phyloP scores from a whole-genome alignment of 768 basidiomycete species.

The Neoboletus brunneissimus region DNA sequence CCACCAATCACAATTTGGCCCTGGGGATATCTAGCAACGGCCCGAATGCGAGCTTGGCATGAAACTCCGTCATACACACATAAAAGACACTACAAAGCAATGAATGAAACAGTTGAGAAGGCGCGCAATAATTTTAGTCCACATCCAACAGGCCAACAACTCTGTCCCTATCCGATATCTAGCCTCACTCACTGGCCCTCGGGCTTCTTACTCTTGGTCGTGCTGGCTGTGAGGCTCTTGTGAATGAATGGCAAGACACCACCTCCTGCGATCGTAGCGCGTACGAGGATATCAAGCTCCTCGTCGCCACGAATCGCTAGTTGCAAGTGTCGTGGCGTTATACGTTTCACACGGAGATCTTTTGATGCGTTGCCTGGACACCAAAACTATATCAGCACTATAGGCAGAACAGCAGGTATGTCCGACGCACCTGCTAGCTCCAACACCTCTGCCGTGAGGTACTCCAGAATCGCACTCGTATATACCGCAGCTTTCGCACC shows the following conservation, averaged over 20 bases:
- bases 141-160: not conserved
- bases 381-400: not conserved
- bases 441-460: constrained; percentile 93
- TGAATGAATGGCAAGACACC: constrained; percentile 88
- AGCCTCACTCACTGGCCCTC: constrained; percentile 25
- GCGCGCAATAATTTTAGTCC: constrained; percentile 21
- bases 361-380: constrained; percentile 88
- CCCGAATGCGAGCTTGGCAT: not conserved
- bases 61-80: constrained; percentile 8
- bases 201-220: constrained; percentile 48
- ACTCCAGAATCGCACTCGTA: constrained; percentile 94
- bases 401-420: not conserved
- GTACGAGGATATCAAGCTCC: constrained; percentile 92
- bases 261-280: constrained; percentile 90
- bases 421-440: constrained; percentile 80
- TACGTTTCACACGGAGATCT: constrained; percentile 95
- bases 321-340: constrained; percentile 93
- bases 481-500: constrained; percentile 98
- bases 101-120: constrained; percentile 3
- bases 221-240: constrained; percentile 64
- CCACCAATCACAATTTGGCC: not conserved
- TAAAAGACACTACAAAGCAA: constrained; percentile 7
- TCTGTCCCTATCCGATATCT: not conserved
- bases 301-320: constrained; percentile 96
- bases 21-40: not conserved